A percentile compares a stretch with the other conserved stretches of the same genome.
Evolutionary conservation across 1,284 basidiomycete species (phyloP).

Genomic region (Ceratobasidium sp.): DNA sequence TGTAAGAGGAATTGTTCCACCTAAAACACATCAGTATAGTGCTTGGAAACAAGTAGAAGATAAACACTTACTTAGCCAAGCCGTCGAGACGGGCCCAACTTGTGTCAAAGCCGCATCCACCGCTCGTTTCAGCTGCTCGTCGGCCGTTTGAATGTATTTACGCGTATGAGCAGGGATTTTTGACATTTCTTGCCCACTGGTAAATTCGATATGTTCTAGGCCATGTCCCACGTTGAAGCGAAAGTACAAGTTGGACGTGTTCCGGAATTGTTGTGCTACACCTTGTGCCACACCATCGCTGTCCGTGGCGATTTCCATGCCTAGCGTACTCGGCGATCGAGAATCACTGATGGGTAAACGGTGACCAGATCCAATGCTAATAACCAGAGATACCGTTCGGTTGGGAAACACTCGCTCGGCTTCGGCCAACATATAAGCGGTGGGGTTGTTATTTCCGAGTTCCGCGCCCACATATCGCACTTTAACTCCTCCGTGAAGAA

Average conservation of each 20-base stretch:
- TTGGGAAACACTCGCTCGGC: constrained; percentile 2
- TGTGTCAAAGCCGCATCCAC: neutral
- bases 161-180: neutral
- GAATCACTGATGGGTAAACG: neutral
- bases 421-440: constrained; percentile 15
- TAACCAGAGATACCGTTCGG: neutral
- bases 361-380: constrained; percentile 16
- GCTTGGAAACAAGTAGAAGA: neutral
- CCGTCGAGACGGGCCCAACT: neutral
- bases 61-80: constrained; percentile 5
- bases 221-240: constrained; percentile 27
- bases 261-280: neutral
- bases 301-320: neutral
- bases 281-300: neutral
- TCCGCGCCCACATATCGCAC: neutral
- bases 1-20: neutral
- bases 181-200: neutral
- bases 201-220: neutral
- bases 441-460: constrained; percentile 9
- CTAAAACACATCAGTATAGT: neutral
- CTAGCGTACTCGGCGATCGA: neutral
- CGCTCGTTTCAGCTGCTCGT: neutral
- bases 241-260: constrained; percentile 1
- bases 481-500: neutral
- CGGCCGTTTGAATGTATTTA: neutral